Base-by-base conservation (phyloP, 2,329 filamentous ascomycete genomes). In the Fusarium chlamydosporum region DNA sequence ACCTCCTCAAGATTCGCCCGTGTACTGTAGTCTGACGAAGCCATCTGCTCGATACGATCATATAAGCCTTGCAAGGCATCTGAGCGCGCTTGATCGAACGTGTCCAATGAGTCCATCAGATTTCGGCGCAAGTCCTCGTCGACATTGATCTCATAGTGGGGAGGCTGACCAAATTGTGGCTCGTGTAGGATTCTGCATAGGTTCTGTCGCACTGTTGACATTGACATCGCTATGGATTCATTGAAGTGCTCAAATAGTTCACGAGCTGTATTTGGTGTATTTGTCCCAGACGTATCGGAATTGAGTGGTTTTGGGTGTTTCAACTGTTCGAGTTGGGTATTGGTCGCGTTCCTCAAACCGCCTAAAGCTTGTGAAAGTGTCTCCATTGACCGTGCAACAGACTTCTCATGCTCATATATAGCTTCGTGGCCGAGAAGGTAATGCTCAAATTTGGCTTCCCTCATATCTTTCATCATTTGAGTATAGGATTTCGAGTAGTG, bases 1-100 rank as follows among this genome's bases (percentile, higher is more conserved):
- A 98, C 94, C 78, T 99, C 96, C 77, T 99, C 96, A 92, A 10
- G 93, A 92, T 77, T 96, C 88, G 18, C 94, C 84, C 67, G 91
- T 88, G 53, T 92, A 82, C 89, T 46, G 87, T 86, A 10, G 86
- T 83, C 59, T 85, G 87, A 20, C 85, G 64, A 60, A 1, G 55
- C 55, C 55, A 64, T 88, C 16, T 92, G 83, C 71, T 94, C 90
- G 56, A 94, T 93, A 43, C 87, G 91, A 63, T 87, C 88, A 77
- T 99, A 98, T 0, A 99, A 84, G 40, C 91, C 86, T 48, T 89
- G 85, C 2, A 99, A 82, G 0, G 96, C 94, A 43, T 91, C 96
- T 2, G 93, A 92, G 15, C 98, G 82, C 0, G 94, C 97, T 77
- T 96, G 95, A 89, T 97, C 96, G 0, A 95, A 96, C 0, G 95